Evolutionary conservation across 106 monocot species (phyloP), one percentile per base, ranked within the genome.

Genomic region (Ottelia alismoides): DNA sequence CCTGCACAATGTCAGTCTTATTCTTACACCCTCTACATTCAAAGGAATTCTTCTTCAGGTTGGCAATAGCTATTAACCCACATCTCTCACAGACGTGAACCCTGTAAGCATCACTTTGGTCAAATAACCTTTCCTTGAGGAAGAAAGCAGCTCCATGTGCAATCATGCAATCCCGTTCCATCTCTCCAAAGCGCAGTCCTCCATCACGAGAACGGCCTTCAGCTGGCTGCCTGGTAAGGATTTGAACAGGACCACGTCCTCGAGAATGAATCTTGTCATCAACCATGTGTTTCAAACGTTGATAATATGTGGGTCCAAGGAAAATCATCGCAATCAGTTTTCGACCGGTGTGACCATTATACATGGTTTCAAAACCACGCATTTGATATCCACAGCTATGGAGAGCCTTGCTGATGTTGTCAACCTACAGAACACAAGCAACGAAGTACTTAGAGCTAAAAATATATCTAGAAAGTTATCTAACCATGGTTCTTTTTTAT

Each of bases 81-180:
- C 96, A 98, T 57, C 64, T 81, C 75, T 98, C 96, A 51, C 96
- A 98, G 0, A 98, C 96, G 71, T 98, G 96, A 49, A 98, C 89
- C 50, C 96, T 79, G 49, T 90, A 98, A 27, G 89, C 96, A 70
- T 98, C 96, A 55, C 89, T 98, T 52, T 90, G 96, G 26, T 98
- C 89, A 57, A 98, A 98, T 26, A 98, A 54, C 30, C 82, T 81
- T 65, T 98, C 89, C 56, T 98, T 98, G 5, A 98, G 70, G 52
- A 90, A 98, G 29, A 85, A 85, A 20, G 96, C 89, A 20, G 96
- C 96, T 5, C 96, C 96, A 64, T 98, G 89, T 26, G 96, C 96
- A 75, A 98, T 98, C 96, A 98, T 98, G 60, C 96, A 98, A 67
- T 98, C 96, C 44, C 96, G 68, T 52, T 98, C 96, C 96, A 98